Evolutionary conservation across 1,139 yeast species (phyloP), one percentile per base, ranked within the genome.

Genomic region (Geotrichum europaeum): DNA sequence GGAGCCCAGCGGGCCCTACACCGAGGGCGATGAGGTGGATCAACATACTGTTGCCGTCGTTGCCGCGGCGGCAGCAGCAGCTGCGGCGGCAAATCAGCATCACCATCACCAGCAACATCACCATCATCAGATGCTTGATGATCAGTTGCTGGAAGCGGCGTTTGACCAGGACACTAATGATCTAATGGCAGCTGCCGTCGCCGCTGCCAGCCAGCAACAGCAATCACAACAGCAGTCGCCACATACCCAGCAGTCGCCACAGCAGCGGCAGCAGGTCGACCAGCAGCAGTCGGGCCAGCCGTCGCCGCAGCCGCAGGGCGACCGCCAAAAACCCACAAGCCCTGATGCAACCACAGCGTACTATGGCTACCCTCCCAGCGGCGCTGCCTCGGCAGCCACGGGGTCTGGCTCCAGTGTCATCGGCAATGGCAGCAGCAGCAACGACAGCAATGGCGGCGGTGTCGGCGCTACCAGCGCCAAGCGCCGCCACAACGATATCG

Each of bases 211-310:
- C n/a, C 43, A 36, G 18, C 43, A 36, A n/a, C 43, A 36, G n/a
- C 18, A 36, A 13, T n/a, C 51, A 51, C 40, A 54, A 49, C 51
- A 32, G 18, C 53, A 60, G 60, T 66, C 63, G n/a, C 64, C 69
- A 20, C 43, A 49, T 62, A 63, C 60, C 63, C 66, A 62, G 63
- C 65, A 47, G 67, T 64, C 57, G 64, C 63, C 24, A 69, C 66
- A 34, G 63, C 65, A 30, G 59, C 66, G 20, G 55, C 61, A 52
- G 62, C 63, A 43, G 60, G 15, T 49, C 18, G 22, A 40, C 18
- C 50, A 24, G 9, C 55, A 53, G 15, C 47, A 54, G 45, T 54
- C 45, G 2, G 47, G 28, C 15, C 32, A 47, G 28, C 57, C 34
- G 52, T 36, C 57, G 24, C 25, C 40, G 20, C 51, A 54, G 24